phyloP scores from a whole-genome alignment of 208 protist species.

The Leishmania amazonensis region DNA sequence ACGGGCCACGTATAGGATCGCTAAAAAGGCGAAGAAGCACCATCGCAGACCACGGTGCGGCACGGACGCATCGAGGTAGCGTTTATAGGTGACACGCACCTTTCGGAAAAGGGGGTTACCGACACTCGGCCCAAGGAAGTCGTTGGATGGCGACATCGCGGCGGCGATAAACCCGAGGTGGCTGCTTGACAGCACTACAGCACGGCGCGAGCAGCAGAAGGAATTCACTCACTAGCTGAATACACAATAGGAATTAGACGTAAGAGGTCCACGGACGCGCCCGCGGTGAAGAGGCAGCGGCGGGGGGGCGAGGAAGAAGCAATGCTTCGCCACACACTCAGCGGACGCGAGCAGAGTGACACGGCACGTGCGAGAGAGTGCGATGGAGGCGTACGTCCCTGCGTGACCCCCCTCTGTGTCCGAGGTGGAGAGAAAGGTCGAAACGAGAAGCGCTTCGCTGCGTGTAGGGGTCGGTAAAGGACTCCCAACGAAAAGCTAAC shows the following conservation, averaged over 20 bases:
- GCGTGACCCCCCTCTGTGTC: not conserved
- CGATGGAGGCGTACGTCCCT: not conserved
- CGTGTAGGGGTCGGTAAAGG: not conserved
- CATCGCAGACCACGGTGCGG: slow-evolving; percentile 76
- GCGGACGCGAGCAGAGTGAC: not conserved
- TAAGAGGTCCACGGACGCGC: not conserved
- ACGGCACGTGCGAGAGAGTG: not conserved
- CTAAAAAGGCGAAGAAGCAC: slow-evolving; percentile 67
- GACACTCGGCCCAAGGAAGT: slow-evolving; percentile 21
- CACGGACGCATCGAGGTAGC: slow-evolving; percentile 70
- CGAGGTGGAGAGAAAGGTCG: not conserved
- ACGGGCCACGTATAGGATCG: slow-evolving; percentile 75
- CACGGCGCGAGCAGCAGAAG: not conserved
- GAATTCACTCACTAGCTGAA: not conserved
- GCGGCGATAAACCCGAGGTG: not conserved
- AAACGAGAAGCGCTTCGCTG: not conserved
- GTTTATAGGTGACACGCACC: slow-evolving; percentile 39
- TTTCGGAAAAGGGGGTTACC: slow-evolving; percentile 16
- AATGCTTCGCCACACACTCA: not conserved
- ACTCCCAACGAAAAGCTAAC: not conserved
- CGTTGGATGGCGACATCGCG: slow-evolving; percentile 11
- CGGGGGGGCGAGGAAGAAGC: not conserved
- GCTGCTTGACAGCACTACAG: not conserved
- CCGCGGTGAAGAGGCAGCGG: not conserved
- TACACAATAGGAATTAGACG: not conserved